Evolutionary conservation across 192 early-diverging fungal genomes (phyloP), one percentile per base, ranked within the genome.

Genomic region (Backusella parvicylindrica): DNA sequence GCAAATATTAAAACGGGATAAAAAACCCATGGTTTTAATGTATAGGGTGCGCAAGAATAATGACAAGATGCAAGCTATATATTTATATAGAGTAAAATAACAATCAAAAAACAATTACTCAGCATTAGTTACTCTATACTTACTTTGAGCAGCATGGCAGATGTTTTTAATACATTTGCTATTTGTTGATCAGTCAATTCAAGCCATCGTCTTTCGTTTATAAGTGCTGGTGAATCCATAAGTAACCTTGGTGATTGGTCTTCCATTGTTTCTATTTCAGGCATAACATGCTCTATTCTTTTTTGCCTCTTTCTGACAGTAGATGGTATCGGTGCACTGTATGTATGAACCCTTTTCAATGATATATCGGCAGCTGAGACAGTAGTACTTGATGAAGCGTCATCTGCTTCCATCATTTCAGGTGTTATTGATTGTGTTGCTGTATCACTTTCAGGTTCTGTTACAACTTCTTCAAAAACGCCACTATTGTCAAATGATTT

Each of bases 1-100:
- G 83, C 85, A n/a, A 86, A 70, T 12, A 79, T 30, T 18, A 84
- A 35, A 6, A 81, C 32, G 2, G 83, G 79, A 47, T 83, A 86
- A 16, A 84, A 33, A 21, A 76, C 64, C 35, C 28, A 49, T 1
- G 77, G 38, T 35, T 37, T 50, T 26, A 79, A 67, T 37, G 76
- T 64, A 66, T 79, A 84, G 21, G 85, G 85, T 8, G 77, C 64
- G 65, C 83, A 84, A 12, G 71, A 76, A 33, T 73, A 75, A 41
- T 70, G 53, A 41, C 83, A 86, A 7, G 77, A 77, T 13, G 73
- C 53, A 49, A 86, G 63, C 85, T 86, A 32, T n/a, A 28, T 32
- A 53, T 26, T 35, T 56, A 64, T 6, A 60, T 31, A 64, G 28
- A 43, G 11, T 2, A n/a, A 13, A 66, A 70, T 30, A 60, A 21